Evolutionary conservation across 1,284 basidiomycete genomes (phyloP).

Genomic region (Calocybe gambosa): DNA sequence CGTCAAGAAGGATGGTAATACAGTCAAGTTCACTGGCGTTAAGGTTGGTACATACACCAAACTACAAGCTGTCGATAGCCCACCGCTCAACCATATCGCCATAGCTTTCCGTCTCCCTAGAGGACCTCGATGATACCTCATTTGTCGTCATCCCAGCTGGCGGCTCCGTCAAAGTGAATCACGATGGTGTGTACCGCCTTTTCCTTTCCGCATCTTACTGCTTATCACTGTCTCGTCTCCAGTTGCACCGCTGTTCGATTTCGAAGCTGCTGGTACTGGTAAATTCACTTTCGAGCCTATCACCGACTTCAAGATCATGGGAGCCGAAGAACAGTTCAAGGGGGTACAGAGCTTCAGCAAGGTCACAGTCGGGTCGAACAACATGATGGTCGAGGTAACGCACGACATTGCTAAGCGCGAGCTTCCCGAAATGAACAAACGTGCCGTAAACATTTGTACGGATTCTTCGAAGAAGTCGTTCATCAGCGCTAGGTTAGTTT

Average conservation of each 20-base stretch:
- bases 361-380: constrained; percentile 18
- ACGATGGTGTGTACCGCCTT: constrained; percentile 24
- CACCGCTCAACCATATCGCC: neutral
- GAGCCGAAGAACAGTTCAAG: constrained; percentile 12
- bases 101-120: constrained; percentile 31
- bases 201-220: neutral
- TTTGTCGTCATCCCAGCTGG: constrained; percentile 35
- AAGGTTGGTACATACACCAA: constrained; percentile 23
- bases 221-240: neutral
- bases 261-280: constrained; percentile 27
- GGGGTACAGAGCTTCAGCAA: constrained; percentile 18
- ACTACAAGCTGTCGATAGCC: no score
- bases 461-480: constrained; percentile 24
- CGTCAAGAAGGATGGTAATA: constrained; percentile 33
- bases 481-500: constrained; percentile 27
- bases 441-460: constrained; percentile 28
- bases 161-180: constrained; percentile 31
- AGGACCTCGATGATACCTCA: constrained; percentile 31
- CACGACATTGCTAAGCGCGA: constrained; percentile 26
- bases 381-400: constrained; percentile 28
- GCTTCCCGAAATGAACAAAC: constrained; percentile 23
- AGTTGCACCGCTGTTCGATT: constrained; percentile 32
- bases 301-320: constrained; percentile 26
- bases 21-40: constrained; percentile 36
- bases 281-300: constrained; percentile 28